Conservation (phyloP, 129 eudicot genomes). For the Tagetes patula region DNA sequence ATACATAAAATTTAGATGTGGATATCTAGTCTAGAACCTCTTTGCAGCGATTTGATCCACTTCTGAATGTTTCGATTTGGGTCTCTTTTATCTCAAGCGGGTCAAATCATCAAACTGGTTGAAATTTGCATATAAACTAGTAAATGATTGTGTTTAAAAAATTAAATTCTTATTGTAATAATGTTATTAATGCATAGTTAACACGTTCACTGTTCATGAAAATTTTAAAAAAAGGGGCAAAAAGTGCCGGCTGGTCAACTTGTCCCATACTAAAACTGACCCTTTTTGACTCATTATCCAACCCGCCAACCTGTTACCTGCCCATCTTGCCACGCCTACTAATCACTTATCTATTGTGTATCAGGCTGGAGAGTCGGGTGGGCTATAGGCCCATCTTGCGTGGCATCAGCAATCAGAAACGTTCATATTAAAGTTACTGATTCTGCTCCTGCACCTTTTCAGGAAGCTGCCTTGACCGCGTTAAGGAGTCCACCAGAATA, state of each 20-base stretch:
- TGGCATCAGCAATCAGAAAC: constrained; percentile 84
- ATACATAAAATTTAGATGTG: neutral
- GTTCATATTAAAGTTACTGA: constrained; percentile 80
- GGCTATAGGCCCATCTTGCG: constrained; percentile 86
- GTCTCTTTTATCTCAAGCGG: neutral
- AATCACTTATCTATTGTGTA: constrained; percentile 14
- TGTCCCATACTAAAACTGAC: neutral
- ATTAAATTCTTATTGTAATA: neutral
- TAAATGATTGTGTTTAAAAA: neutral
- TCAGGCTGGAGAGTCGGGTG: constrained; percentile 99
- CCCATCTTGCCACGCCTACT: constrained; percentile 11
- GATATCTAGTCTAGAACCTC: neutral
- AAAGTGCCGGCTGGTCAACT: neutral
- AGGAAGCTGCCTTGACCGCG: constrained; percentile 97
- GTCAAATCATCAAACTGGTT: neutral
- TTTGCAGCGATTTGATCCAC: neutral
- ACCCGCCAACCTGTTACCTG: neutral
- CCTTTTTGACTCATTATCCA: neutral
- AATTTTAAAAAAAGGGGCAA: neutral
- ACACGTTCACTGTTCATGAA: neutral
- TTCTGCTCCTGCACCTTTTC: constrained; percentile 99
- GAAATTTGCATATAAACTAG: constrained; percentile 1
- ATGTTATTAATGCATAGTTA: neutral
- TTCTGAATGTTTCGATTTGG: constrained; percentile 1
- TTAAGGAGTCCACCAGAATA: constrained; percentile 60